Base-by-base conservation (phyloP, 495 filamentous ascomycete genomes). In the Darksidea phi region DNA sequence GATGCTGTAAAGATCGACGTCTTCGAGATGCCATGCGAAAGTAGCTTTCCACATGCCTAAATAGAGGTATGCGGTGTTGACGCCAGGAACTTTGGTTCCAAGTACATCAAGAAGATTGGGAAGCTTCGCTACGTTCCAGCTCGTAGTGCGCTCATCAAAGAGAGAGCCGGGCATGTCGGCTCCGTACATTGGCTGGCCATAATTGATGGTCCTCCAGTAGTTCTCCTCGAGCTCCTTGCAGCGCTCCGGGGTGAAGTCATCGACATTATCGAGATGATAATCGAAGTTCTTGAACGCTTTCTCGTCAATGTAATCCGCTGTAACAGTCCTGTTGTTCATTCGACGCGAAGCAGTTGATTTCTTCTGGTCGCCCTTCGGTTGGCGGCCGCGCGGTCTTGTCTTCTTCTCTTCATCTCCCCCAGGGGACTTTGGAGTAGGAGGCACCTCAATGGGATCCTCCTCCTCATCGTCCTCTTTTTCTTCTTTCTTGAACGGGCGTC, bases 1-100 rank as follows among this genome's bases (percentile, higher is more conserved):
- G 79, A 98, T 98, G 75, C 92, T 97, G 81, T 97, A 97, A 1
- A 98, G 83, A 76, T 98, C 94, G 54, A 98, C 91, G 76, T 98
- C 94, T 70, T 98, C 94, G 38, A 98, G 77, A 82, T 98, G 94
- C 94, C 94, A 98, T 10, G 94, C 93, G 71, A 98, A 98, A 1
- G 94, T 97, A 18, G 94, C 94, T 70, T 97, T 98, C 94, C 94
- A 98, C 95, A 97, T 97, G 18, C 94, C 94, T 43, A 97, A 78
- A 63, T 98, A 98, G 11, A 98, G 80, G 72, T 98, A 98, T n/a
- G 94, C 93, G 3, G 95, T 97, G 70, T 98, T 98, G 61, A 98
- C 94, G 59, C 94, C 94, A 12, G 94, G 94, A 0, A 98, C 88
- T 63, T 96, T 96, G 37, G 91, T 91, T 18, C 94, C 95, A 1